These are phyloP conservation scores for Erigeron canadensis DNA, from an alignment of 129 eudicot species.

Conservation along the genomic window DNA sequence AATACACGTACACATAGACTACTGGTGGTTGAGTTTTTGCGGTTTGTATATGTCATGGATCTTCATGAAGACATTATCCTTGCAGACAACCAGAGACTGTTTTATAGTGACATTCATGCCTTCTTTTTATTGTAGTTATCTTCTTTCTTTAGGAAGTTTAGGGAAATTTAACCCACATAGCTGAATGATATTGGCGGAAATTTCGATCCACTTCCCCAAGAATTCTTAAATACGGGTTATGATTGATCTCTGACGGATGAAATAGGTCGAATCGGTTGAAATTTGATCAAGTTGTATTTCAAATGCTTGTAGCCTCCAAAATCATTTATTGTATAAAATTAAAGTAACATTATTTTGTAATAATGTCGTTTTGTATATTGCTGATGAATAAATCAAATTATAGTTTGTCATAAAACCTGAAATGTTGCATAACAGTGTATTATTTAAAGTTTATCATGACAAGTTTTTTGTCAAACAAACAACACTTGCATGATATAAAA, in stretches of 20 bases:
- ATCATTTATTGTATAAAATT: not conserved
- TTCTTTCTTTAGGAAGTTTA: not conserved
- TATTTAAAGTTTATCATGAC: too few species aligned
- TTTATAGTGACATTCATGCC: not conserved
- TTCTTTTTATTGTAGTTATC: not conserved
- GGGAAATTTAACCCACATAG: not conserved
- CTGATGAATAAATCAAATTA: too few species aligned
- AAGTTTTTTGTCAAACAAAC: too few species aligned
- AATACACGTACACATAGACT: not conserved
- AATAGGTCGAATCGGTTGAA: not conserved
- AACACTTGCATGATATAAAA: too few species aligned
- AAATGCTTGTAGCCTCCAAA: not conserved
- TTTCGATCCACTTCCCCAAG: not conserved
- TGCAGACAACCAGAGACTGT: constrained; percentile 12
- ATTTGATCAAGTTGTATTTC: not conserved
- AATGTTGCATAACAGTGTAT: too few species aligned
- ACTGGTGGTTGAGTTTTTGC: not conserved
- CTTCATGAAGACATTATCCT: constrained; percentile 12
- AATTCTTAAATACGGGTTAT: not conserved
- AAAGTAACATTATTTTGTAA: not conserved
- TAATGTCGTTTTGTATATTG: not conserved
- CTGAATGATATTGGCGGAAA: not conserved
- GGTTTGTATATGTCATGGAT: constrained; percentile 9
- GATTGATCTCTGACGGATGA: not conserved
- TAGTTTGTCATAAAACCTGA: too few species aligned